phyloP scores from a whole-genome alignment of 495 filamentous ascomycete genomes.

The Hyphodiscus hymeniophilus region DNA sequence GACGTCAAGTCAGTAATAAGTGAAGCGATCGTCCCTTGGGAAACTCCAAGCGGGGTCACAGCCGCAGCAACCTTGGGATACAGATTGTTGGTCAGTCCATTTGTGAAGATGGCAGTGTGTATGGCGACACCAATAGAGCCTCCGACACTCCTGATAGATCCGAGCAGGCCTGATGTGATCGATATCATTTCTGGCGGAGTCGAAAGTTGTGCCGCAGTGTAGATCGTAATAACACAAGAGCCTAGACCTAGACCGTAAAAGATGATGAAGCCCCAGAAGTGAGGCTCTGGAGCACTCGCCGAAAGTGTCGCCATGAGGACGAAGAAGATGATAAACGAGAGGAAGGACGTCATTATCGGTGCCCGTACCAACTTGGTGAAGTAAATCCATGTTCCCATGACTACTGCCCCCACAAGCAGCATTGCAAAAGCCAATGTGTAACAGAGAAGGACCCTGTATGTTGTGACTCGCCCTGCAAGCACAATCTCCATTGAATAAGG shows the following conservation, averaged over 20 bases:
- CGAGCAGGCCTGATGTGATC: slow-evolving; percentile 26
- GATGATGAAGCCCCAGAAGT: slow-evolving; percentile 25
- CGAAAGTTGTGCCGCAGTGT: slow-evolving; percentile 27
- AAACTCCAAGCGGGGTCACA: slow-evolving; percentile 13
- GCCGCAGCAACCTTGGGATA: slow-evolving; percentile 3
- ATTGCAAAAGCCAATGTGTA: slow-evolving; percentile 24
- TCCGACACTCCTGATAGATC: slow-evolving; percentile 26
- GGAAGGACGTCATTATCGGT: not conserved
- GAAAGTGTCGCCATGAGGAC: slow-evolving; percentile 24
- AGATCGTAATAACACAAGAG: slow-evolving; percentile 21
- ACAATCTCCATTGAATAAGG: slow-evolving; percentile 25
- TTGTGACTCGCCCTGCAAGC: slow-evolving; percentile 25
- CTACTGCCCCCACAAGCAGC: slow-evolving; percentile 10
- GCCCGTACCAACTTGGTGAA: slow-evolving; percentile 16
- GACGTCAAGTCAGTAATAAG: slow-evolving; percentile 17
- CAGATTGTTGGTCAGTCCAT: slow-evolving; percentile 12
- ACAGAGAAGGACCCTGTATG: slow-evolving; percentile 19
- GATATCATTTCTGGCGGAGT: slow-evolving; percentile 28
- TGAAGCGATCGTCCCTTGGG: slow-evolving; percentile 1
- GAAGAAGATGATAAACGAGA: not conserved
- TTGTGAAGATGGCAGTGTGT: slow-evolving; percentile 10
- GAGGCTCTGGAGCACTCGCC: not conserved
- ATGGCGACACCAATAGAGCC: slow-evolving; percentile 26
- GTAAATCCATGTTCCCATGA: slow-evolving; percentile 23
- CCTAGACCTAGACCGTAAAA: slow-evolving; percentile 26